A percentile compares a stretch with the other conserved stretches of the same genome.
Evolutionary conservation across 2,329 filamentous ascomycete genomes (phyloP).

Genomic region (Cytospora paraplurivora): DNA sequence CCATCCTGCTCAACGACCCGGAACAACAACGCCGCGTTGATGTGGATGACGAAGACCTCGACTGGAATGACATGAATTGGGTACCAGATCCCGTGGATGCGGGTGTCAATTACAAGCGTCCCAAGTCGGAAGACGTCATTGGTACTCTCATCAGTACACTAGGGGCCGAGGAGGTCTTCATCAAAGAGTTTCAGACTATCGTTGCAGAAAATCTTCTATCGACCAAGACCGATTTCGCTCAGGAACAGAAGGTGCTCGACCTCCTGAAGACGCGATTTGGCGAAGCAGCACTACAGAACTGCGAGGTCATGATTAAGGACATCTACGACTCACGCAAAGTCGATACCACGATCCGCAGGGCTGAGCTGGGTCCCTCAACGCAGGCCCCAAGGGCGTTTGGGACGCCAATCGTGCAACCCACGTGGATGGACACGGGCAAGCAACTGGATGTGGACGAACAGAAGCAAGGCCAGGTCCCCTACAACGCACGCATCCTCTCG

Average conservation of each 20-base stretch:
- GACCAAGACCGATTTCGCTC: conserved; percentile 69
- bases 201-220: conserved; percentile 79
- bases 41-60: conserved; percentile 69
- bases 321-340: conserved; percentile 80
- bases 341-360: conserved; percentile 66
- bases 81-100: conserved; percentile 91
- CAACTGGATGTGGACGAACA: conserved; percentile 38
- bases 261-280: conserved; percentile 88
- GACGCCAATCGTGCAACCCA: conserved; percentile 30
- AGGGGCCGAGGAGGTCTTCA: conserved; percentile 87
- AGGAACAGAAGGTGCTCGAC: conserved; percentile 80
- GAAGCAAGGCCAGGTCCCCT: conserved; percentile 57
- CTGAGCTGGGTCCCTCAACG: conserved; percentile 41
- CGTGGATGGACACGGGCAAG: conserved; percentile 25
- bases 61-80: conserved; percentile 94
- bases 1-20: conserved; percentile 64
- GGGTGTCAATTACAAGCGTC: conserved; percentile 86
- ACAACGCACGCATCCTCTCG: conserved; percentile 85
- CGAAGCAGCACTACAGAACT: conserved; percentile 82
- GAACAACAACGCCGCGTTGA: conserved; percentile 55
- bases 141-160: conserved; percentile 86
- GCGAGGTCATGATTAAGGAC: conserved; percentile 96
- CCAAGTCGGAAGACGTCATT: conserved; percentile 85
- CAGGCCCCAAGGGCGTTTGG: conserved; percentile 21
- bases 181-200: conserved; percentile 88